These are phyloP conservation scores for Paspalum notatum DNA, from an alignment of 176 grass and related monocot species.

Conservation along the genomic window DNA sequence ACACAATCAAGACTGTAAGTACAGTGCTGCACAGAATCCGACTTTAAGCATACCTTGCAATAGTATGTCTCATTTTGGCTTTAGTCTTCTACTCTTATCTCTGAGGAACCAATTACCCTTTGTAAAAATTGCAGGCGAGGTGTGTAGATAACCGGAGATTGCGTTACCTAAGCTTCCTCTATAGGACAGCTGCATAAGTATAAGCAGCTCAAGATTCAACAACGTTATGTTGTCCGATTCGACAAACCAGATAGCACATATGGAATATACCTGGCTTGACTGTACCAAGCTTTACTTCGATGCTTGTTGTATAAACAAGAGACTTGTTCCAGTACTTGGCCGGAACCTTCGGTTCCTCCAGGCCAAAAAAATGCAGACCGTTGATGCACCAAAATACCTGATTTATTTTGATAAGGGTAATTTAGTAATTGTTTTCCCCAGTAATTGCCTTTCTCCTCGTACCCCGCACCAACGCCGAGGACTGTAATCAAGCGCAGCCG, in stretches of 20 bases:
- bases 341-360: no score
- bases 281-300: neutral
- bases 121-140: slow-evolving; percentile 52
- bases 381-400: no score
- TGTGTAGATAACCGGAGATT: slow-evolving; percentile 31
- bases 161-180: slow-evolving; percentile 42
- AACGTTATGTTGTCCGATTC: neutral
- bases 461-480: no score
- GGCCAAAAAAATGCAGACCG: no score
- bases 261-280: slow-evolving; percentile 8
- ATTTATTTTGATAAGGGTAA: no score
- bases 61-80: neutral
- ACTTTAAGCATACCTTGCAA: slow-evolving; percentile 1
- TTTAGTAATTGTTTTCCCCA: no score
- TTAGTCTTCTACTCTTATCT: neutral
- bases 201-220: slow-evolving; percentile 1
- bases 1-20: slow-evolving; percentile 66
- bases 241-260: slow-evolving; percentile 1
- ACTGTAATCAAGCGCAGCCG: no score
- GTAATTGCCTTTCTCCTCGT: no score
- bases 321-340: no score
- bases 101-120: slow-evolving; percentile 10
- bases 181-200: slow-evolving; percentile 25
- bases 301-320: slow-evolving; percentile 57
- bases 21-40: slow-evolving; percentile 22